A percentile compares a stretch with the other conserved stretches of the same genome.
phyloP scores from a whole-genome alignment of 1,284 basidiomycete genomes.

The Fomitopsis betulina region DNA sequence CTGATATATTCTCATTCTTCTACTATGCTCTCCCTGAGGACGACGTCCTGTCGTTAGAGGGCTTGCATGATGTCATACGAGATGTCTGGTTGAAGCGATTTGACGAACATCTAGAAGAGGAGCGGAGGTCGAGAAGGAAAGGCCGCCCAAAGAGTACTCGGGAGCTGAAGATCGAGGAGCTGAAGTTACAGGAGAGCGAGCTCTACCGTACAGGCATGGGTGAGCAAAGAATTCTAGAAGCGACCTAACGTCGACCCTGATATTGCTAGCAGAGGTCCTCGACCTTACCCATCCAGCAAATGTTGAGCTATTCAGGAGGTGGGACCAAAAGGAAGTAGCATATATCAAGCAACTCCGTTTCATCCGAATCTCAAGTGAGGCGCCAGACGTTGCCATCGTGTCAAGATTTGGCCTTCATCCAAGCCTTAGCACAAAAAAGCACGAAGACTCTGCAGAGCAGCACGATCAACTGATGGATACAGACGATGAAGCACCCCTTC shows the following conservation, averaged over 20 bases:
- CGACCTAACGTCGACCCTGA: neutral
- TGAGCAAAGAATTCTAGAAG: slow-evolving; percentile 35
- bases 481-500: slow-evolving; percentile 28
- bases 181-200: slow-evolving; percentile 63
- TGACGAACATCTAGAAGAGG: slow-evolving; percentile 63
- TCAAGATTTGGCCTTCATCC: slow-evolving; percentile 58
- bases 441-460: neutral
- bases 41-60: slow-evolving; percentile 58
- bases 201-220: slow-evolving; percentile 83
- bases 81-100: slow-evolving; percentile 75
- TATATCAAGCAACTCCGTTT: slow-evolving; percentile 76
- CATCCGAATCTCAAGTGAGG: slow-evolving; percentile 62
- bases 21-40: slow-evolving; percentile 67
- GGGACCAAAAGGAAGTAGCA: slow-evolving; percentile 74
- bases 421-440: slow-evolving; percentile 23
- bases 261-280: slow-evolving; percentile 57
- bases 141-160: slow-evolving; percentile 76
- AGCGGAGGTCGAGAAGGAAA: slow-evolving; percentile 60
- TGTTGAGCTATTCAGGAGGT: slow-evolving; percentile 70
- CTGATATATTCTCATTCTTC: slow-evolving; percentile 78
- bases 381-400: slow-evolving; percentile 43
- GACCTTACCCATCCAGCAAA: slow-evolving; percentile 76
- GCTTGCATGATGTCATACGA: slow-evolving; percentile 63
- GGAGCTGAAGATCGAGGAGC: slow-evolving; percentile 70
- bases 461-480: slow-evolving; percentile 29